These are phyloP conservation scores for Salix brachista DNA, from an alignment of 345 rosid species.

Conservation along the genomic window DNA sequence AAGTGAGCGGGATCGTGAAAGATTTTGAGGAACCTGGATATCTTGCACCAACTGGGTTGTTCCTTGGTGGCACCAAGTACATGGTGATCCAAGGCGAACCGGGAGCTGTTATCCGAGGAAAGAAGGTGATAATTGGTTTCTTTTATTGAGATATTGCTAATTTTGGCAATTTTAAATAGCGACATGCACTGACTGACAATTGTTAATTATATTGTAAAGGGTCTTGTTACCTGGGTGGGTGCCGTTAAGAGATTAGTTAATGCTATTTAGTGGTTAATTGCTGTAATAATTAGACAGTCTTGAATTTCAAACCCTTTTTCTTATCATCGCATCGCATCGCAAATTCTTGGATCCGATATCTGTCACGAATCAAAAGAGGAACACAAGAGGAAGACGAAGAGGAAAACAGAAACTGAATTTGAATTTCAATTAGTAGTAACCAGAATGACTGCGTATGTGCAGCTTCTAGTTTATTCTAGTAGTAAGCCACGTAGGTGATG, in stretches of 20 bases:
- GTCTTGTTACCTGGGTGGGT: background rate
- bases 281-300: background rate
- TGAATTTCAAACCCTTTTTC: background rate
- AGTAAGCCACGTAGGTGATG: too few relatives aligned
- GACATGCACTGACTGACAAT: background rate
- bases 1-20: conserved; percentile 18
- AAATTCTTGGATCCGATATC: background rate
- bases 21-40: conserved; percentile 32
- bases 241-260: background rate
- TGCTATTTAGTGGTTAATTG: background rate
- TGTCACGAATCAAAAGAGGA: too few relatives aligned
- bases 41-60: conserved; percentile 30
- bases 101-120: conserved; percentile 31
- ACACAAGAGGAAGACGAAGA: too few relatives aligned
- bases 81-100: conserved; percentile 35
- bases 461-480: too few relatives aligned
- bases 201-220: background rate
- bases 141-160: background rate
- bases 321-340: background rate
- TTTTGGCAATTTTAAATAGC: background rate
- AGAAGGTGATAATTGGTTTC: conserved; percentile 6
- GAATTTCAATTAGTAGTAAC: too few relatives aligned
- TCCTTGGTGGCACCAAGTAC: conserved; percentile 33
- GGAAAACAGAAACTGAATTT: too few relatives aligned
- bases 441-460: too few relatives aligned